Conservation (phyloP, 495 filamentous ascomycete species). For the Umbilicaria muhlenbergii region DNA sequence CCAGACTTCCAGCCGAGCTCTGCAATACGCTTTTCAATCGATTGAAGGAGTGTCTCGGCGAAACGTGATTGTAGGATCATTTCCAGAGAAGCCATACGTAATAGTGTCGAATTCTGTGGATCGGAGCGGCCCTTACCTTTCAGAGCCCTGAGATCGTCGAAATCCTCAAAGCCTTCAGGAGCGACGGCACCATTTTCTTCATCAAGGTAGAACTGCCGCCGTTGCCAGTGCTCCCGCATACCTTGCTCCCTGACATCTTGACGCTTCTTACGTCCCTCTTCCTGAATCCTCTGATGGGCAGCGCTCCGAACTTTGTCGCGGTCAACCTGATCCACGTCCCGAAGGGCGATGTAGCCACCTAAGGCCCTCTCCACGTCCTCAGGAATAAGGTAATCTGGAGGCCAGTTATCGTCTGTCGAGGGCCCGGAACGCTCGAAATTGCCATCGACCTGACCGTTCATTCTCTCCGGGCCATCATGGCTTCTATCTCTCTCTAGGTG, state of each 20-base stretch:
- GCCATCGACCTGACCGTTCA: too few species aligned
- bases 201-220: conserved; percentile 63
- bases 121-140: too few species aligned
- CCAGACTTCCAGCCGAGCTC: too few species aligned
- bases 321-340: conserved; percentile 24
- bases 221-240: conserved; percentile 56
- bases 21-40: too few species aligned
- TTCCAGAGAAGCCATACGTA: too few species aligned
- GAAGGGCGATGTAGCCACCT: conserved; percentile 20
- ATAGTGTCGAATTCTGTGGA: too few species aligned
- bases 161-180: conserved; percentile 47
- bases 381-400: conserved; percentile 23
- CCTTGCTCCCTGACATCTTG: conserved; percentile 30
- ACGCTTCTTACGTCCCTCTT: conserved; percentile 23
- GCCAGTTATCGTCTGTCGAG: conserved; percentile 16
- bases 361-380: conserved; percentile 27
- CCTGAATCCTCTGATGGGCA: conserved; percentile 25
- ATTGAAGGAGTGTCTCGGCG: too few species aligned
- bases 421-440: too few species aligned
- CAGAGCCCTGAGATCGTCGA: conserved; percentile 19
- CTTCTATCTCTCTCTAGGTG: too few species aligned
- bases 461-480: too few species aligned
- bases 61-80: too few species aligned
- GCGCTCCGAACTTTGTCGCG: conserved; percentile 25
- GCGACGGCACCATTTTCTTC: conserved; percentile 57